Evolutionary conservation across 345 rosid genomes (phyloP), one percentile per base, ranked within the genome.

Genomic region (Eucalyptus virginea): DNA sequence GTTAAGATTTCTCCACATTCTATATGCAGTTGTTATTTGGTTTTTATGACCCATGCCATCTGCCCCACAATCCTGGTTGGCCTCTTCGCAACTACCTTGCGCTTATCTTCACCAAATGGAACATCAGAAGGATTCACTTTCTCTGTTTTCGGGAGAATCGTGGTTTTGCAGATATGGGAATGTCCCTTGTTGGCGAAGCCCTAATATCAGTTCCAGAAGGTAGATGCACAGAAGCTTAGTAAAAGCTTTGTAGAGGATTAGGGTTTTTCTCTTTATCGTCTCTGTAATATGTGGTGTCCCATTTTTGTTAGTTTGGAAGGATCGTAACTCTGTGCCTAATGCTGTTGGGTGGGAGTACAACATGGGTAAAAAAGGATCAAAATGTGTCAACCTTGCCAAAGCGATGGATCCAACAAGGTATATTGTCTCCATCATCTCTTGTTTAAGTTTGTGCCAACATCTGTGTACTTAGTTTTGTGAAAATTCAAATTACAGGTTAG

Each of bases 401-500:
- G 94, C 99, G 69, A 96, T 96, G 99, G 99, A 98, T 88, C 99
- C 99, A 86, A 93, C 94, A 30, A 96, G 94, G 99, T 96, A 92
- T 52, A n/a, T 54, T 40, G 19, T 87, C 52, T 67, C 28, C 30
- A 77, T 77, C 30, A 21, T 40, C 85, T 77, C 47, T 40, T 40
- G 85, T 77, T 77, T 40, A 21, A 40, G 85, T 77, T 85, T 54
- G 26, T 30, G 42, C 44, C 81, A 51, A 87, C 18, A 45, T 42
- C 52, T 89, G 58, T 91, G 81, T 81, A 17, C 87, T 90, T 51
- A 92, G 65, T 52, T 48, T 54, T 54, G 42, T 91, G 83, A 85
- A 11, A 77, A 42, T 90, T 4, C 10, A 90, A 62, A 80, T 88
- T 87, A 40, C 94, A 98, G 99, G 94, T 93, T 98, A 92, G 99